A percentile compares a stretch with the other conserved stretches of the same genome.
These are phyloP conservation scores for Emericellopsis atlantica DNA, from an alignment of 2,329 filamentous ascomycete species.

Conservation along the genomic window DNA sequence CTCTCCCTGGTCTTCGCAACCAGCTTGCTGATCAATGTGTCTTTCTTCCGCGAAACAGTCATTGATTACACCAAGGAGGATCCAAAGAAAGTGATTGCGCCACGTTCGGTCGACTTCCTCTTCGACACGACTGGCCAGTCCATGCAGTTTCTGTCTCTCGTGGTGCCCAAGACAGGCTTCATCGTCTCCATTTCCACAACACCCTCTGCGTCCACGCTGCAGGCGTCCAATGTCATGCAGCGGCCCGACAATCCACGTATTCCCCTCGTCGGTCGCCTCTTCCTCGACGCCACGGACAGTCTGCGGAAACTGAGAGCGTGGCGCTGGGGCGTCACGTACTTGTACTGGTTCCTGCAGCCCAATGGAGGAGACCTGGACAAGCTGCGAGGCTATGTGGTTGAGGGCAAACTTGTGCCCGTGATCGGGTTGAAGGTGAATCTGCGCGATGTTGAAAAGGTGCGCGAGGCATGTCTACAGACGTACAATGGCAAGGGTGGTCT, in stretches of 20 bases:
- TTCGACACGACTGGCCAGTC: conserved; percentile 25
- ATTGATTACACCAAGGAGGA: conserved; percentile 11
- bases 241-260: conserved; percentile 11
- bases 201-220: conserved; percentile 21
- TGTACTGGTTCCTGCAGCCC: conserved; percentile 20
- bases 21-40: not conserved
- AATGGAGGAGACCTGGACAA: conserved; percentile 13
- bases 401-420: conserved; percentile 8
- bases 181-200: conserved; percentile 22
- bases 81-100: conserved; percentile 12
- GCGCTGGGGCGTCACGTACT: conserved; percentile 21
- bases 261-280: conserved; percentile 8
- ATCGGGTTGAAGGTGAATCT: conserved; percentile 12
- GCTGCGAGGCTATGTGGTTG: conserved; percentile 6
- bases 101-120: conserved; percentile 25
- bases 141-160: conserved; percentile 3
- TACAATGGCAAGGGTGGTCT: conserved; percentile 22
- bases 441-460: conserved; percentile 20
- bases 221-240: conserved; percentile 14
- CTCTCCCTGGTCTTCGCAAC: not conserved
- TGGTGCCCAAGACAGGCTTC: conserved; percentile 17
- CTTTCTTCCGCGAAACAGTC: conserved; percentile 4
- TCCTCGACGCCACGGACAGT: conserved; percentile 17
- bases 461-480: conserved; percentile 20
- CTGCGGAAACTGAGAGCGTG: conserved; percentile 14